Base-by-base conservation (phyloP, 106 monocot species). In the Vanilla planifolia region DNA sequence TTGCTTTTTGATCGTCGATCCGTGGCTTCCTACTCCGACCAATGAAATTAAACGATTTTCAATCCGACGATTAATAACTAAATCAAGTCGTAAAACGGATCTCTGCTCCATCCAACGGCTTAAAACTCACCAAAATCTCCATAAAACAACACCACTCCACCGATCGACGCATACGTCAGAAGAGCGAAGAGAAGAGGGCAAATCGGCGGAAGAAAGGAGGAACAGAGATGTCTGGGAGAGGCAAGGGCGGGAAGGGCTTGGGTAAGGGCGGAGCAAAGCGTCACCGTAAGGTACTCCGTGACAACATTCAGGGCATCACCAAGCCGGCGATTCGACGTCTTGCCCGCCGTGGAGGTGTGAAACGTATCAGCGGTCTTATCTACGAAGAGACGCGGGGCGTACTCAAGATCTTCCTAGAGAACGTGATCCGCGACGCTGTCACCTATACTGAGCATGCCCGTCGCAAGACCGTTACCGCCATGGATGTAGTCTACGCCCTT, bases 381-480 rank as follows among this genome's bases (percentile, higher is more conserved):
- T 89, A 85, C 69, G 89, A 89, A 75, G 89, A 89, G 75, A 89
- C 89, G 0, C 60, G 84, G 3, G 89, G 89, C 16, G 89, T 89
- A 1, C 77, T 89, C 68, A 90, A 90, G 81, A 90, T 90, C 64
- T 90, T 90, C 71, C 74, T 90, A 15, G 89, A 90, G 85, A 90
- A 90, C 65, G 89, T 90, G 41, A 90, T 90, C 73, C 80, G 89
- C 23, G 89, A 90, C 50, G 81, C 89, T 26, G 89, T 90, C 3
- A 90, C 89, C 39, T 90, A 90, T 81, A 90, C 89, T 4, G 85
- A 90, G 73, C 89, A 90, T 70, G 85, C 89, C 28, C 57, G 85
- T 41, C 67, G 86, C 46, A 86, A 86, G 81, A 86, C 86, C 9
- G 86, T 86, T 51, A 88, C 87, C 20, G 85, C 85, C 60, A 85